Percentiles rank a stretch among this genome's conserved stretches.
phyloP scores from a whole-genome alignment of 2,329 filamentous ascomycete genomes.

The Penicillium sumatraense region DNA sequence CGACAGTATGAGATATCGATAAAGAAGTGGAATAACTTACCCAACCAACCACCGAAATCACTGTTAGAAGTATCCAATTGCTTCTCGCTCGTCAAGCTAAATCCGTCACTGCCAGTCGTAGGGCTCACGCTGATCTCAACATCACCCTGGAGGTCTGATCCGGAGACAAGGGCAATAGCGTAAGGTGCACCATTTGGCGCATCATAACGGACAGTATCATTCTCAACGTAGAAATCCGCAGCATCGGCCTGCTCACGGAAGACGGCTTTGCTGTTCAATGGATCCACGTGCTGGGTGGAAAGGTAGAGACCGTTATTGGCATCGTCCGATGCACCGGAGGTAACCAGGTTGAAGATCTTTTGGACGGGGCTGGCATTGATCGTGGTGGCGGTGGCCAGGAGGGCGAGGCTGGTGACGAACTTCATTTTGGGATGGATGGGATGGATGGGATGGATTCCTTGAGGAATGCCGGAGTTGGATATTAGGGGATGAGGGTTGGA shows the following conservation, averaged over 20 bases:
- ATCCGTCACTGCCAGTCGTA: constrained; percentile 1
- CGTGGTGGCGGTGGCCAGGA: neutral
- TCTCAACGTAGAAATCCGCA: neutral
- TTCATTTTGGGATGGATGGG: constrained; percentile 5
- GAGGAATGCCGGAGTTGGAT: neutral
- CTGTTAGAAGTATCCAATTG: neutral
- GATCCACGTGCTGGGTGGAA: neutral
- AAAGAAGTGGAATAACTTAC: neutral
- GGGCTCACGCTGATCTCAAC: constrained; percentile 1
- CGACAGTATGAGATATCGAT: no score
- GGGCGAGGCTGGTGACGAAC: constrained; percentile 2
- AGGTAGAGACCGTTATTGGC: constrained; percentile 1
- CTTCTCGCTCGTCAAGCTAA: constrained; percentile 1
- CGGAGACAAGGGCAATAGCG: neutral
- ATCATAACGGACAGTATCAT: neutral
- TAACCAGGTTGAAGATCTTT: constrained; percentile 4
- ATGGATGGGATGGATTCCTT: neutral
- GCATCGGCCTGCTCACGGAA: neutral
- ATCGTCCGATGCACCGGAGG: neutral
- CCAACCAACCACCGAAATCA: constrained; percentile 4
- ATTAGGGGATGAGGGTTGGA: neutral
- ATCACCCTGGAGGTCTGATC: neutral
- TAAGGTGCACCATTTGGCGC: neutral
- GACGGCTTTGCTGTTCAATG: constrained; percentile 3
- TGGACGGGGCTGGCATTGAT: neutral